These are phyloP conservation scores for Ganoderma leucocontextum DNA, from an alignment of 1,284 basidiomycete genomes.

Conservation along the genomic window DNA sequence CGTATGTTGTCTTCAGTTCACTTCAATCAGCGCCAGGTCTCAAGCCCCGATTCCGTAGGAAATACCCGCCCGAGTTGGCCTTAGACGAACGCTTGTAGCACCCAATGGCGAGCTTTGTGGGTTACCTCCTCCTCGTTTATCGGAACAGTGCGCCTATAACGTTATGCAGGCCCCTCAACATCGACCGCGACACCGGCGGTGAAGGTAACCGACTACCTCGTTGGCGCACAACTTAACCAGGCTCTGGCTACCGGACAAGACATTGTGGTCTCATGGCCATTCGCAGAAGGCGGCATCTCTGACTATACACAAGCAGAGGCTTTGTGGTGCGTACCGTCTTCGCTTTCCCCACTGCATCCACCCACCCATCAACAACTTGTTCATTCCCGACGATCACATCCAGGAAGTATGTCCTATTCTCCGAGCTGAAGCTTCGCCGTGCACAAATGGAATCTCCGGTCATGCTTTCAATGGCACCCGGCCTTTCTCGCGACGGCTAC, in stretches of 20 bases:
- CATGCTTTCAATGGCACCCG: constrained; percentile 76
- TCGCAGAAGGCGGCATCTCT: constrained; percentile 75
- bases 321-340: constrained; percentile 71
- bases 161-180: constrained; percentile 48
- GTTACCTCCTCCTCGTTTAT: not conserved
- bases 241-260: constrained; percentile 79
- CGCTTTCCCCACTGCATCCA: not conserved
- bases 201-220: constrained; percentile 83
- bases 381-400: constrained; percentile 8
- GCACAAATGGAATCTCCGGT: constrained; percentile 90
- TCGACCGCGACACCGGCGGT: constrained; percentile 51
- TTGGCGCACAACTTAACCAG: constrained; percentile 84
- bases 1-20: constrained; percentile 53
- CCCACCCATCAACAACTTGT: not conserved
- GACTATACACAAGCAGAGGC: constrained; percentile 95
- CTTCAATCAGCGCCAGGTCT: not conserved
- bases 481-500: constrained; percentile 76
- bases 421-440: constrained; percentile 78
- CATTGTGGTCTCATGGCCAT: constrained; percentile 84
- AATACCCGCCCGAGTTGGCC: constrained; percentile 78
- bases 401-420: constrained; percentile 90
- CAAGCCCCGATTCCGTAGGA: constrained; percentile 52
- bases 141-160: constrained; percentile 17
- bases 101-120: constrained; percentile 28
- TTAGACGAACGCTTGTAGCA: constrained; percentile 52